Evolutionary conservation across 768 basidiomycete genomes (phyloP).

Genomic region (Roridomyces roridus): DNA sequence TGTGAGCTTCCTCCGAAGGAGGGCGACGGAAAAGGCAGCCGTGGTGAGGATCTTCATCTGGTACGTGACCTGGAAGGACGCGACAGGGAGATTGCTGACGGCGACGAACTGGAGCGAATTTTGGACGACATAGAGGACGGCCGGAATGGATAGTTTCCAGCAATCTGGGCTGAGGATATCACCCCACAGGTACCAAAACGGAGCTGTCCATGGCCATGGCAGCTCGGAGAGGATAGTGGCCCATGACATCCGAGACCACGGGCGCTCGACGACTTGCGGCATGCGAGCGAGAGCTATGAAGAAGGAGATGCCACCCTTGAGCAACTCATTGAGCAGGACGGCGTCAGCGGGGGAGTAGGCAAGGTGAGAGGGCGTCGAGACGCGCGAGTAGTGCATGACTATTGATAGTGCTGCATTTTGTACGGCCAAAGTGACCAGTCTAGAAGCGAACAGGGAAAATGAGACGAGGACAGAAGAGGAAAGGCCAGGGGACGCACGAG

Average conservation of each 20-base stretch:
- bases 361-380: constrained; percentile 76
- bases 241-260: constrained; percentile 49
- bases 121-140: constrained; percentile 92
- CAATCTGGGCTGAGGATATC: constrained; percentile 92
- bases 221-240: constrained; percentile 40
- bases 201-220: constrained; percentile 52
- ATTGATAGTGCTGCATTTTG: constrained; percentile 97
- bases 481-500: constrained; percentile 56
- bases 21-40: constrained; percentile 86
- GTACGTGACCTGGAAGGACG: constrained; percentile 97
- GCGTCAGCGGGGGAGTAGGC: constrained; percentile 95
- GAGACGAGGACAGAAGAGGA: neutral
- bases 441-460: constrained; percentile 7
- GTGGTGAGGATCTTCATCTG: constrained; percentile 99
- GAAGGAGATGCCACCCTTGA: constrained; percentile 94
- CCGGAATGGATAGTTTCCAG: constrained; percentile 98
- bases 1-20: constrained; percentile 78
- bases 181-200: constrained; percentile 61
- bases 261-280: constrained; percentile 46
- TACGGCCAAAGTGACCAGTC: constrained; percentile 81
- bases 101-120: constrained; percentile 98
- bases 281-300: constrained; percentile 74
- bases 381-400: constrained; percentile 98
- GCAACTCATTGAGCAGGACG: constrained; percentile 91
- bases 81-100: constrained; percentile 92